phyloP scores from a whole-genome alignment of 2,329 filamentous ascomycete species.

The Endocalyx cinctus region DNA sequence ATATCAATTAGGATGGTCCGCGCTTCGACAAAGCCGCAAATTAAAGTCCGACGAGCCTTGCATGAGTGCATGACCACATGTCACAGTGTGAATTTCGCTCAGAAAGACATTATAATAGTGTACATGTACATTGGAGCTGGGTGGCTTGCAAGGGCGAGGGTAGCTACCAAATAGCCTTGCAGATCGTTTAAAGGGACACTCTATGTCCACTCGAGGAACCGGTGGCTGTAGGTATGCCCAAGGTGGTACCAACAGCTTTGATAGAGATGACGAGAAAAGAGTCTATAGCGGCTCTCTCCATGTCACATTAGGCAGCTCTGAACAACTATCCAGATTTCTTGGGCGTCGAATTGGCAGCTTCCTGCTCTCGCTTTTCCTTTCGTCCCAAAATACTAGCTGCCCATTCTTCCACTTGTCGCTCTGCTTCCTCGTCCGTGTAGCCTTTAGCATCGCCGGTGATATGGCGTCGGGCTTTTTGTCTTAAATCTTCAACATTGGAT shows the following conservation, averaged over 20 bases:
- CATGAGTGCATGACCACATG: too few relatives aligned
- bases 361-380: slow-evolving; percentile 40
- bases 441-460: slow-evolving; percentile 27
- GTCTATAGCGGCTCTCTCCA: too few relatives aligned
- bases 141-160: too few relatives aligned
- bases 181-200: neutral
- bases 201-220: too few relatives aligned
- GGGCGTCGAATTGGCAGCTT: slow-evolving; percentile 6
- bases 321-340: neutral
- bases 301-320: neutral
- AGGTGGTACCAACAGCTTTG: neutral
- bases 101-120: too few relatives aligned
- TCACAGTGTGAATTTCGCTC: too few relatives aligned
- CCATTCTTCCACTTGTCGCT: slow-evolving; percentile 60
- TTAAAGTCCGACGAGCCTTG: too few relatives aligned
- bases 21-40: too few relatives aligned
- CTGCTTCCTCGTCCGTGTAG: slow-evolving; percentile 44
- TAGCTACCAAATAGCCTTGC: neutral
- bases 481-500: slow-evolving; percentile 61
- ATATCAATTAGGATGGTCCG: neutral
- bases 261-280: too few relatives aligned
- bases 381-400: slow-evolving; percentile 56
- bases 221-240: neutral
- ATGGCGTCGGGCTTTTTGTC: slow-evolving; percentile 42
- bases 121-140: too few relatives aligned